A percentile compares a stretch with the other conserved stretches of the same genome.
phyloP scores from a whole-genome alignment of 2,329 filamentous ascomycete species.

The Helicocarpus griseus region DNA sequence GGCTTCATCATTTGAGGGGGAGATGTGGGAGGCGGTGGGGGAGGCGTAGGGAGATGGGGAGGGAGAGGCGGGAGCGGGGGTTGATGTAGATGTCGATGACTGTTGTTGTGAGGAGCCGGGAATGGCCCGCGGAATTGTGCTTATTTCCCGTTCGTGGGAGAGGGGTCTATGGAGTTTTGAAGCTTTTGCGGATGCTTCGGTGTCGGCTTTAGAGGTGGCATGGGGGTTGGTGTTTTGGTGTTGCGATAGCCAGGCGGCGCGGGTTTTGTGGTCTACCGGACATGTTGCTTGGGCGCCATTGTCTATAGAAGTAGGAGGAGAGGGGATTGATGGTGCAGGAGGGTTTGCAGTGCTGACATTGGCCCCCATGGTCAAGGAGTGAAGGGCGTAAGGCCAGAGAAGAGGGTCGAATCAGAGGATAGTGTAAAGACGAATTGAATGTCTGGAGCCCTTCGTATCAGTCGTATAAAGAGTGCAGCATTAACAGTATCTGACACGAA shows the following conservation, averaged over 20 bases:
- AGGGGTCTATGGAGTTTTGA: slow-evolving; percentile 38
- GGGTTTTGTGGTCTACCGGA: slow-evolving; percentile 82
- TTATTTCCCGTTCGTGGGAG: slow-evolving; percentile 61
- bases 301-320: slow-evolving; percentile 15
- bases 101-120: too few relatives aligned
- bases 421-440: slow-evolving; percentile 4
- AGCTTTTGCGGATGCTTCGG: slow-evolving; percentile 17
- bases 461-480: background rate
- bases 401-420: slow-evolving; percentile 6
- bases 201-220: slow-evolving; percentile 17
- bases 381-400: slow-evolving; percentile 3
- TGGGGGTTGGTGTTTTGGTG: slow-evolving; percentile 37
- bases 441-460: background rate
- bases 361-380: slow-evolving; percentile 25
- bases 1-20: slow-evolving; percentile 63
- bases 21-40: slow-evolving; percentile 21
- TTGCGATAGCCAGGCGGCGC: slow-evolving; percentile 75
- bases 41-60: slow-evolving; percentile 23
- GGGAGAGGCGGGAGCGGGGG: slow-evolving; percentile 13
- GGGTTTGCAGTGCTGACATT: slow-evolving; percentile 23
- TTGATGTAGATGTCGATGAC: slow-evolving; percentile 11
- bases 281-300: slow-evolving; percentile 43
- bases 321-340: background rate
- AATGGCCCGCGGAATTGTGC: slow-evolving; percentile 63
- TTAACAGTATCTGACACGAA: too few relatives aligned